These are phyloP conservation scores for Sphagnum tenellum DNA, from an alignment of 225 moss, liverwort and hornwort genomes.

Conservation along the genomic window DNA sequence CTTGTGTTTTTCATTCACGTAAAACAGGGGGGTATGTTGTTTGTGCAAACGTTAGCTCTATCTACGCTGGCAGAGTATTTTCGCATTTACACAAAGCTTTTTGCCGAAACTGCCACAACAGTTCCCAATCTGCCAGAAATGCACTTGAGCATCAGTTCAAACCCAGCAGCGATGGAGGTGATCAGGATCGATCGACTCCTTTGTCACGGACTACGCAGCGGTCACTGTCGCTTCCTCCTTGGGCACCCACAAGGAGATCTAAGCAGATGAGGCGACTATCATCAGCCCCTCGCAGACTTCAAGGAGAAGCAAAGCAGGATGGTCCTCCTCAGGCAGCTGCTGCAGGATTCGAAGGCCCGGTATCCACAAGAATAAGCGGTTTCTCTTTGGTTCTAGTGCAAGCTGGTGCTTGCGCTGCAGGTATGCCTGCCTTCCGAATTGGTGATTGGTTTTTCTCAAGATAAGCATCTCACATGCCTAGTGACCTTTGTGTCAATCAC, in stretches of 20 bases:
- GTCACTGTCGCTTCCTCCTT: slow-evolving; percentile 55
- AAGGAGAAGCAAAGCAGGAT: slow-evolving; percentile 20
- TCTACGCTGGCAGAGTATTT: slow-evolving; percentile 49
- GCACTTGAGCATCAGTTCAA: no score
- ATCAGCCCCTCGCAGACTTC: slow-evolving; percentile 68
- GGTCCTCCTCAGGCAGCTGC: slow-evolving; percentile 4
- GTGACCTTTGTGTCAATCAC: no score
- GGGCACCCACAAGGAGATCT: slow-evolving; percentile 21
- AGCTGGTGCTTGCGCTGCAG: slow-evolving; percentile 36
- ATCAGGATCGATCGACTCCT: slow-evolving; percentile 4
- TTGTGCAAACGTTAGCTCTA: slow-evolving; percentile 71
- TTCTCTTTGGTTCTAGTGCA: slow-evolving; percentile 79
- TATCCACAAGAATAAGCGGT: slow-evolving; percentile 25
- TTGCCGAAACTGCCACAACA: slow-evolving; percentile 7
- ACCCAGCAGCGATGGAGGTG: no score
- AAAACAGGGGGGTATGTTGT: slow-evolving; percentile 69
- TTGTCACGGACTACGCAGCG: slow-evolving; percentile 32
- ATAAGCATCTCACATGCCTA: no score
- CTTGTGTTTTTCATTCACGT: background rate
- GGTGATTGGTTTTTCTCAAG: no score
- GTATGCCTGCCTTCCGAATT: slow-evolving; percentile 15
- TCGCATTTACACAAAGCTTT: slow-evolving; percentile 25
- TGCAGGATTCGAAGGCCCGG: slow-evolving; percentile 16
- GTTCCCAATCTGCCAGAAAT: no score
- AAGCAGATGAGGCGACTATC: slow-evolving; percentile 50